A percentile compares a stretch with the other conserved stretches of the same genome.
Evolutionary conservation across 805 yeast species (phyloP).

Genomic region (Naumovozyma castellii): DNA sequence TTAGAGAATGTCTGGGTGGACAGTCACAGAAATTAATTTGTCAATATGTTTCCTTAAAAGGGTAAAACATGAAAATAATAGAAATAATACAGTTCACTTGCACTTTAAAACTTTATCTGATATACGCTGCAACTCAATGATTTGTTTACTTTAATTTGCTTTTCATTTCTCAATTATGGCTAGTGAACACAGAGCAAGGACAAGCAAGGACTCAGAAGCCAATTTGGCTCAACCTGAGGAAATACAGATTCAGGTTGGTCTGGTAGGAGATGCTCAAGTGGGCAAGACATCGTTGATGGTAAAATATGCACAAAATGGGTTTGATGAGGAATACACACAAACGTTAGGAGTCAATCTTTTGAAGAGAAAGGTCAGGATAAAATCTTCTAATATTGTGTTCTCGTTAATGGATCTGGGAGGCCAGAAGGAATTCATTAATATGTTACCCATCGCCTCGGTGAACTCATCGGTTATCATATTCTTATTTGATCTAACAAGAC

Average conservation of each 20-base stretch:
- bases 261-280: conserved; percentile 89
- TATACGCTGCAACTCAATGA: too few species aligned
- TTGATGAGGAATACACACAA: conserved; percentile 84
- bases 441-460: conserved; percentile 84
- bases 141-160: too few species aligned
- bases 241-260: conserved; percentile 89
- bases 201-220: too few species aligned
- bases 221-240: too few species aligned
- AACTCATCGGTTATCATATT: conserved; percentile 87
- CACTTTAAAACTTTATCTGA: too few species aligned
- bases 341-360: conserved; percentile 90
- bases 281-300: conserved; percentile 95
- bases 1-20: too few species aligned
- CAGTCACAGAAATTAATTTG: too few species aligned
- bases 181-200: too few species aligned
- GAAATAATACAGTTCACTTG: too few species aligned
- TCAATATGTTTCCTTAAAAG: too few species aligned
- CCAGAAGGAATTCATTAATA: conserved; percentile 83
- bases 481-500: conserved; percentile 80
- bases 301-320: conserved; percentile 88
- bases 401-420: conserved; percentile 95
- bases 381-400: conserved; percentile 79
- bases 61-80: too few species aligned
- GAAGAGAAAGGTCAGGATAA: conserved; percentile 76
- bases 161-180: too few species aligned